phyloP scores from a whole-genome alignment of 202 grass and related monocot genomes.

The Bolboschoenoplectus hybrid region DNA sequence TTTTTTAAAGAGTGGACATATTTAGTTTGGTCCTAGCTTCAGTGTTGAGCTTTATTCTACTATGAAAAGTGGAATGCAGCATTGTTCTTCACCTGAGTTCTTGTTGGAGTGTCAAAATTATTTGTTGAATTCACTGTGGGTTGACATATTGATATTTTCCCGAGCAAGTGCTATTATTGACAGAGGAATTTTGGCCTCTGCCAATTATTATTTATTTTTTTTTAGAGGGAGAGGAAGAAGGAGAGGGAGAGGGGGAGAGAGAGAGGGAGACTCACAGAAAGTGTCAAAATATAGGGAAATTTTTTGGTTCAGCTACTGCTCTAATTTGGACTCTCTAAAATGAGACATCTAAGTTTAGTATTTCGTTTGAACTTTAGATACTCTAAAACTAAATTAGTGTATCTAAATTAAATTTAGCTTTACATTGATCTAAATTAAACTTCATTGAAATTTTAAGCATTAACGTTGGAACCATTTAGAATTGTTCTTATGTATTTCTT shows the following conservation, averaged over 20 bases:
- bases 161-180: neutral
- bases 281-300: slow-evolving; percentile 32
- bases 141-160: slow-evolving; percentile 1
- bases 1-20: neutral
- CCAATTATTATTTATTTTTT: neutral
- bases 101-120: slow-evolving; percentile 21
- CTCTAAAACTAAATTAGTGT: slow-evolving; percentile 34
- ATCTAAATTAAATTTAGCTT: slow-evolving; percentile 32
- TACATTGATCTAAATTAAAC: slow-evolving; percentile 35
- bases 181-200: slow-evolving; percentile 3
- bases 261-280: slow-evolving; percentile 14
- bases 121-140: neutral
- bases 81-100: neutral
- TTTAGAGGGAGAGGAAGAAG: neutral
- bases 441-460: slow-evolving; percentile 23
- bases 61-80: neutral
- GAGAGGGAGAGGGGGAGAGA: neutral
- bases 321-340: slow-evolving; percentile 31
- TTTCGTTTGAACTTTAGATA: slow-evolving; percentile 12
- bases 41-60: neutral
- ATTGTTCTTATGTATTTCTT: slow-evolving; percentile 32
- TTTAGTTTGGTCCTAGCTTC: neutral
- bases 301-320: slow-evolving; percentile 24
- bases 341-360: slow-evolving; percentile 31
- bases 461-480: neutral